Percentiles rank a stretch among this genome's conserved stretches.
Evolutionary conservation across 2,329 filamentous ascomycete species (phyloP).

Genomic region (Cercospora zeina): DNA sequence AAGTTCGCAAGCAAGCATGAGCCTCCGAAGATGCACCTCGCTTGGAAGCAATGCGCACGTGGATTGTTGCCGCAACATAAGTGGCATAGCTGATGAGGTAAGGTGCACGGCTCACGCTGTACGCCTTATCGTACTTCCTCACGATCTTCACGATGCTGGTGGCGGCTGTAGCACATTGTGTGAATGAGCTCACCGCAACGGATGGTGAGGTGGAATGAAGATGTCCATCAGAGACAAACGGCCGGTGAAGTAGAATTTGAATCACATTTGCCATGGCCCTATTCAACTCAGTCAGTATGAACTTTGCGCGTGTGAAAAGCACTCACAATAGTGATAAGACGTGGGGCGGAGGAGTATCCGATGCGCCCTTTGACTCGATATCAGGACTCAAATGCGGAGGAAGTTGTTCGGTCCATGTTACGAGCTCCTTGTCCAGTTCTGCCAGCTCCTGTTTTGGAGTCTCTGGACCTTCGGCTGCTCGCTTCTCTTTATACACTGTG

Average conservation of each 20-base stretch:
- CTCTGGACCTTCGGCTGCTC: constrained; percentile 6
- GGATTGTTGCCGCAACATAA: constrained; percentile 57
- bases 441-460: constrained; percentile 16
- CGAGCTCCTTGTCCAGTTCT: constrained; percentile 14
- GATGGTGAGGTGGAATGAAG: constrained; percentile 46
- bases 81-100: constrained; percentile 59
- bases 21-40: constrained; percentile 46
- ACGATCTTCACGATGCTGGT: constrained; percentile 49
- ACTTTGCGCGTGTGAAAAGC: background rate
- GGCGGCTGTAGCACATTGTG: constrained; percentile 51
- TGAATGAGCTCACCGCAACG: constrained; percentile 48
- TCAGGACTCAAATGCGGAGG: constrained; percentile 15
- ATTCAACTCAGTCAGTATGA: background rate
- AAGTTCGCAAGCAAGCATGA: constrained; percentile 47
- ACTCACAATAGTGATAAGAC: constrained; percentile 25
- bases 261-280: constrained; percentile 53
- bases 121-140: constrained; percentile 49
- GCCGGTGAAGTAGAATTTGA: constrained; percentile 56
- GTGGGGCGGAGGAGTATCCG: constrained; percentile 18
- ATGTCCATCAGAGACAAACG: constrained; percentile 55
- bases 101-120: constrained; percentile 51
- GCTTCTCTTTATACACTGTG: constrained; percentile 20
- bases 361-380: constrained; percentile 7
- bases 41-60: constrained; percentile 54
- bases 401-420: constrained; percentile 16